Base-by-base conservation (phyloP, 2,329 filamentous ascomycete species). In the Aspergillus eucalypticola region DNA sequence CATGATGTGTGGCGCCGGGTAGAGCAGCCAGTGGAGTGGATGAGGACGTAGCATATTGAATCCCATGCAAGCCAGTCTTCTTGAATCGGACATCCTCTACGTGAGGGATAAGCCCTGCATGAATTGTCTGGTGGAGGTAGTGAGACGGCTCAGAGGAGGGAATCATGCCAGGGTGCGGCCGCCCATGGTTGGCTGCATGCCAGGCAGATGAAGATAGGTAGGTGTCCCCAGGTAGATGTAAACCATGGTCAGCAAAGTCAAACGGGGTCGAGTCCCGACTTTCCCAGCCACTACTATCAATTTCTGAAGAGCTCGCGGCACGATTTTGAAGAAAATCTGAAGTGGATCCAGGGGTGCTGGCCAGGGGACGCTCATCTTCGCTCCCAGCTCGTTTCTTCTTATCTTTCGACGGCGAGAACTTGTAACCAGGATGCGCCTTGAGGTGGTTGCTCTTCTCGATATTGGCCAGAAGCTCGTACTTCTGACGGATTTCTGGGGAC, bases 341-440 rank as follows among this genome's bases (percentile, higher is more conserved):
- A 51, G 65, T 68, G 19, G 65, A 64, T 19, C 54, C 59, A 44
- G 68, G 62, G 2, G 60, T 58, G 27, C 63, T 60, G 17, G 61
- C 54, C 68, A 66, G 59, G 71, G 67, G 41, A 81, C 54, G 60
- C 3, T 60, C 63, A 11, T 76, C 73, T 10, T 72, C 71, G 60
- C 58, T 82, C 67, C 83, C 85, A 39, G 74, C 72, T 21, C 76
- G 78, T 15, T 81, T 76, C 77, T 95, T 96, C 69, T 89, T 88
- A 1, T 68, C 66, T 41, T 68, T 68, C 21, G 61, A 50, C 7
- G 94, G 94, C 2, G 90, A 90, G 78, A 98, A 99, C 76, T 96
- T 98, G 82, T 98, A 99, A 44, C 87, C 86, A 0, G 95, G 95
- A 67, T 96, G 92, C 2, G 94, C 92, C 56, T 85, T 84, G 57